A percentile compares a stretch with the other conserved stretches of the same genome.
Conservation (phyloP, 495 filamentous ascomycete species). For the Annulohypoxylon bovei region DNA sequence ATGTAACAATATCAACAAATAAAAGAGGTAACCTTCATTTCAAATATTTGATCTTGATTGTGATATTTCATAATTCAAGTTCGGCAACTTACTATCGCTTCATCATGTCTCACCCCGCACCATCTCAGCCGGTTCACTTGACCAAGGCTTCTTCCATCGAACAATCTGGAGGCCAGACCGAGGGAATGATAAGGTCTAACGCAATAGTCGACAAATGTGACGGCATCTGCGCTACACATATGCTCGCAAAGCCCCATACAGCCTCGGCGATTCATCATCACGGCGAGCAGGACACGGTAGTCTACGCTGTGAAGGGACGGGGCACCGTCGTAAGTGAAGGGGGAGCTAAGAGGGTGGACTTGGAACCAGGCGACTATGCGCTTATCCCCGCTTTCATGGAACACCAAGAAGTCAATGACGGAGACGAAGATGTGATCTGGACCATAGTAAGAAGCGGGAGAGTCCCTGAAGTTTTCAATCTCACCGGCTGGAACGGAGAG, state of each 20-base stretch:
- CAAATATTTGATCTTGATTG: not conserved
- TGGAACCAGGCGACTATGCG: constrained; percentile 64
- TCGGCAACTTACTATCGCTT: not conserved
- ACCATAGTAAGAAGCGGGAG: constrained; percentile 63
- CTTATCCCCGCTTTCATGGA: constrained; percentile 65
- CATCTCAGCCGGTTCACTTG: constrained; percentile 44
- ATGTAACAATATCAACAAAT: not conserved
- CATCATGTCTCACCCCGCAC: constrained; percentile 39
- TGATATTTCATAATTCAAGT: not conserved
- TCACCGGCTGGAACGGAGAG: constrained; percentile 59
- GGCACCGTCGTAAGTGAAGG: constrained; percentile 56
- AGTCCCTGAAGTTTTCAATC: constrained; percentile 60
- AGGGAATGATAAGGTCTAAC: constrained; percentile 64
- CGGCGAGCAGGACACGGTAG: constrained; percentile 64
- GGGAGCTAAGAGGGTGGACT: constrained; percentile 51
- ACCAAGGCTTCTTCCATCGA: constrained; percentile 41
- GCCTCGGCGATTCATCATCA: constrained; percentile 64
- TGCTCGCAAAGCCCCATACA: constrained; percentile 65
- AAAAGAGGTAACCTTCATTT: not conserved
- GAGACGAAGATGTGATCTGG: constrained; percentile 64
- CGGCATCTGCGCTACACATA: constrained; percentile 58
- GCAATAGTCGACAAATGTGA: constrained; percentile 62
- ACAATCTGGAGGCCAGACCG: constrained; percentile 55
- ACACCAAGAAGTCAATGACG: constrained; percentile 67
- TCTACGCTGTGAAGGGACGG: constrained; percentile 61